Evolutionary conservation across 2,329 filamentous ascomycete species (phyloP).

Genomic region (Colletotrichum orchidophilum): DNA sequence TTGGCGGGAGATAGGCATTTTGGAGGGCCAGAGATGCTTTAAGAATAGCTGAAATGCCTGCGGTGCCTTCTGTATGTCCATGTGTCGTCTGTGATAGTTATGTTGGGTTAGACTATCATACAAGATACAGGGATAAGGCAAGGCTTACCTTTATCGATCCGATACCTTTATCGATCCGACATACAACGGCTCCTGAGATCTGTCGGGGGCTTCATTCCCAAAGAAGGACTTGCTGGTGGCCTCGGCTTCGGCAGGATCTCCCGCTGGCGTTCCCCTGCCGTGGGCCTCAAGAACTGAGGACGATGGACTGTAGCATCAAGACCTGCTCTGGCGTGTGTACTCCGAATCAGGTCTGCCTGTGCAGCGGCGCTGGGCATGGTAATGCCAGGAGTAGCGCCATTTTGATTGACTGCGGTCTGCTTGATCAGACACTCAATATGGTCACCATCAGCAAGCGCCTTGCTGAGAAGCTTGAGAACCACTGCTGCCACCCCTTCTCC

Average conservation of each 20-base stretch:
- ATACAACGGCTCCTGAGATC: too few species aligned
- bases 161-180: not conserved
- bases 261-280: conserved; percentile 65
- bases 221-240: conserved; percentile 38
- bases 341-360: conserved; percentile 40
- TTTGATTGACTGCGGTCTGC: too few species aligned
- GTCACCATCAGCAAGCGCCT: too few species aligned
- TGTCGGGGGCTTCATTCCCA: conserved; percentile 21
- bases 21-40: conserved; percentile 37
- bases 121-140: too few species aligned
- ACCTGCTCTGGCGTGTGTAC: conserved; percentile 37
- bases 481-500: conserved; percentile 51
- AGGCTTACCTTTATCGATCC: too few species aligned
- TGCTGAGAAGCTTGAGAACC: conserved; percentile 60
- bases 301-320: conserved; percentile 17
- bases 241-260: conserved; percentile 51
- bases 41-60: conserved; percentile 40
- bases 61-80: conserved; percentile 39
- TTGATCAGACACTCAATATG: too few species aligned
- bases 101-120: too few species aligned
- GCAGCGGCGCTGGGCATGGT: conserved; percentile 45
- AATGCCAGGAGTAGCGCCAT: too few species aligned
- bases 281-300: conserved; percentile 41
- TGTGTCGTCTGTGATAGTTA: too few species aligned
- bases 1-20: conserved; percentile 39